Conservation (phyloP, 2,329 filamentous ascomycete genomes). For the Delphinella strobiligena region DNA sequence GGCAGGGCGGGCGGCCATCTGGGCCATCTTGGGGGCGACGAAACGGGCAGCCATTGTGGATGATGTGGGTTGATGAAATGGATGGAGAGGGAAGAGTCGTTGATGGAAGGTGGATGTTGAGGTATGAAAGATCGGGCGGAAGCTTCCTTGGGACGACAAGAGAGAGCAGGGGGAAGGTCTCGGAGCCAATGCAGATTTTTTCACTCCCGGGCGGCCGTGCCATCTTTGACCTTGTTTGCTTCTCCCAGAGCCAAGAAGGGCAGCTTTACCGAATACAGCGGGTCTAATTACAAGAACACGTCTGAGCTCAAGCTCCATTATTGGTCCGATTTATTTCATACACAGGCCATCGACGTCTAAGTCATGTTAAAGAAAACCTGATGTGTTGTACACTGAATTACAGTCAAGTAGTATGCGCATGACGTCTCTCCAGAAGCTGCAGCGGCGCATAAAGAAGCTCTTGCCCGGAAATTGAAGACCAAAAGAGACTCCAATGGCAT, state of each 20-base stretch:
- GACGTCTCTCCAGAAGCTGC: no score
- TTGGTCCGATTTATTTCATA: slow-evolving; percentile 3
- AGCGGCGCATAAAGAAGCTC: background rate
- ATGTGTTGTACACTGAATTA: no score
- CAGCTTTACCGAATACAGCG: slow-evolving; percentile 8
- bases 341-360: slow-evolving; percentile 6
- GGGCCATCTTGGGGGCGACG: slow-evolving; percentile 65
- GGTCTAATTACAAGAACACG: background rate
- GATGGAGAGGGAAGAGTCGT: slow-evolving; percentile 28
- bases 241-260: slow-evolving; percentile 3
- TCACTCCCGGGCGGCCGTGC: slow-evolving; percentile 7
- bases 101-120: slow-evolving; percentile 16
- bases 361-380: no score
- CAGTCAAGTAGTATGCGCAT: no score
- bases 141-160: slow-evolving; percentile 10
- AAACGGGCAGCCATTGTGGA: slow-evolving; percentile 73
- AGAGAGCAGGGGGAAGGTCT: slow-evolving; percentile 9
- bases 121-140: slow-evolving; percentile 12
- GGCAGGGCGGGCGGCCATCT: slow-evolving; percentile 62
- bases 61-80: slow-evolving; percentile 28
- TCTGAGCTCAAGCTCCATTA: slow-evolving; percentile 1
- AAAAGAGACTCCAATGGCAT: background rate
- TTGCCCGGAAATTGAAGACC: background rate
- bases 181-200: slow-evolving; percentile 9
- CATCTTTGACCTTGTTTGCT: slow-evolving; percentile 8